A percentile compares a stretch with the other conserved stretches of the same genome.
phyloP scores from a whole-genome alignment of 2,329 filamentous ascomycete species.

The Knufia fluminis region DNA sequence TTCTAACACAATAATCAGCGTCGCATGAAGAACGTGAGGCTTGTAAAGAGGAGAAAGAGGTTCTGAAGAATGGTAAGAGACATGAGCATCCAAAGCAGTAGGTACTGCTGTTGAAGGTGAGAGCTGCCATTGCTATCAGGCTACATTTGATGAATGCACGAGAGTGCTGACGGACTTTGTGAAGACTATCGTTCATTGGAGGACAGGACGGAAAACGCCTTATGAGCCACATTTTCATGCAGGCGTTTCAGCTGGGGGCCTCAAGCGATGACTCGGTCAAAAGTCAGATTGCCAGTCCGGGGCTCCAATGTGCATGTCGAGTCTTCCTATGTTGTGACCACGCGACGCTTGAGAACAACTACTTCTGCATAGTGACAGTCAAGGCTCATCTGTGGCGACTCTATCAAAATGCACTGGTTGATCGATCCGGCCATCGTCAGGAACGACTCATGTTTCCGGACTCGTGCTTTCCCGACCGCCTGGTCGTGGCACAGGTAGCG shows the following conservation, averaged over 20 bases:
- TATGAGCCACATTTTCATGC: background rate
- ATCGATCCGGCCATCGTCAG: too few species aligned
- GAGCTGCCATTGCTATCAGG: background rate
- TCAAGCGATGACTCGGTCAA: background rate
- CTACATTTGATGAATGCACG: background rate
- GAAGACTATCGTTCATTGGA: background rate
- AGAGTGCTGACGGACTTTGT: background rate
- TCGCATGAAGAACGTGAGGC: too few species aligned
- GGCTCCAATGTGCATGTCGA: background rate
- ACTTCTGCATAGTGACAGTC: too few species aligned
- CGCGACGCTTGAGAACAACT: too few species aligned
- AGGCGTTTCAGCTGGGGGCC: background rate
- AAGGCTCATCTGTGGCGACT: too few species aligned
- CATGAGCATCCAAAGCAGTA: background rate
- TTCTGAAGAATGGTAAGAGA: background rate
- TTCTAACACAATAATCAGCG: background rate
- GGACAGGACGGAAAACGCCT: background rate
- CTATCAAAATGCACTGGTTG: too few species aligned
- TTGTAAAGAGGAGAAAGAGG: background rate
- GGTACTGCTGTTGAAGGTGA: background rate
- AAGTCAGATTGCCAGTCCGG: background rate
- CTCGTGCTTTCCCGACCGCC: too few species aligned
- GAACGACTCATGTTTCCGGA: too few species aligned
- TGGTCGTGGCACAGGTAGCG: too few species aligned
- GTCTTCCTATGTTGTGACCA: background rate